Percentiles rank a stretch among this genome's conserved stretches.
phyloP scores from a whole-genome alignment of 768 basidiomycete species.

The Hirschioporus abietinus region DNA sequence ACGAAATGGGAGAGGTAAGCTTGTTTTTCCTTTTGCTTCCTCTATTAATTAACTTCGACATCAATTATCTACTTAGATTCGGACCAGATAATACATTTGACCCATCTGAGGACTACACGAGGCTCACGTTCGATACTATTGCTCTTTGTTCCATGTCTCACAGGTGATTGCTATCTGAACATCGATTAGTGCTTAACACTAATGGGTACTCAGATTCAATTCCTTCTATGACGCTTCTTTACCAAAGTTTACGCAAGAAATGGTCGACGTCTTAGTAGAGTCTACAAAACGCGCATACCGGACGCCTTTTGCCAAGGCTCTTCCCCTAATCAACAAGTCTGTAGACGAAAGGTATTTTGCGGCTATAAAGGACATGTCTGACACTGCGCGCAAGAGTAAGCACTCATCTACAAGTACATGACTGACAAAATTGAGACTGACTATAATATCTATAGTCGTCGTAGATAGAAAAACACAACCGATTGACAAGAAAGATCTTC shows the following conservation, averaged over 20 bases:
- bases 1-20: conserved; percentile 38
- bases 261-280: conserved; percentile 39
- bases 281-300: conserved; percentile 30
- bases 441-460: conserved; percentile 26
- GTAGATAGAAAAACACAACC: conserved; percentile 33
- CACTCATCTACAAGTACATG: background rate
- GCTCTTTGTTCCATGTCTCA: conserved; percentile 41
- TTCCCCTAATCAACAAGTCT: conserved; percentile 27
- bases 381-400: conserved; percentile 35
- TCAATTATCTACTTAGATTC: conserved; percentile 26
- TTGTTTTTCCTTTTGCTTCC: background rate
- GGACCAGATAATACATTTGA: conserved; percentile 37
- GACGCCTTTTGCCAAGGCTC: conserved; percentile 28
- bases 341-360: conserved; percentile 31
- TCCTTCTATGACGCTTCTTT: conserved; percentile 36
- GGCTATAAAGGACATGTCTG: conserved; percentile 37
- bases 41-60: background rate
- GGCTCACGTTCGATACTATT: conserved; percentile 43
- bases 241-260: conserved; percentile 35
- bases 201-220: conserved; percentile 30
- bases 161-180: conserved; percentile 19
- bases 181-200: conserved; percentile 3
- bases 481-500: conserved; percentile 36
- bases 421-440: conserved; percentile 2
- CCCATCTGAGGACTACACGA: conserved; percentile 42